Evolutionary conservation across 2,329 filamentous ascomycete genomes (phyloP), one percentile per base, ranked within the genome.

Genomic region (Gliomastix tumulicola): DNA sequence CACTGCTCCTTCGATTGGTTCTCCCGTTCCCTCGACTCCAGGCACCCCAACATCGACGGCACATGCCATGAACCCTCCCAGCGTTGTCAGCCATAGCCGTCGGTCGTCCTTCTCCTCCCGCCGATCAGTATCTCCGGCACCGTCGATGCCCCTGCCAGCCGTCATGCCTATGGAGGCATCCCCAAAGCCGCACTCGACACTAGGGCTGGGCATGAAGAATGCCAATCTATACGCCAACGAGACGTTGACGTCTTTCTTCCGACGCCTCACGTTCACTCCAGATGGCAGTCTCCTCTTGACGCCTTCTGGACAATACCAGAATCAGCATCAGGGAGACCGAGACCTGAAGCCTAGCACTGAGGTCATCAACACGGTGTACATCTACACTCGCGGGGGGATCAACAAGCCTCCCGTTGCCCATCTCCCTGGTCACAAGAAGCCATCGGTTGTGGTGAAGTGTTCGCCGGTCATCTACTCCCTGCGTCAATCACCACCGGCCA

Each of bases 381-480:
- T 98, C 37, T 98, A 98, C 60, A 96, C 90, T 0, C 75, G 92
- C 49, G 92, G 89, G 21, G 92, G 92, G 18, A 88, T 98, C 53
- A 97, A 96, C 64, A 96, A 94, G 57, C 88, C 92, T 2, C 92
- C 92, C 3, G 84, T 97, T 39, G 88, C 90, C 7, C 92, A 97
- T 60, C 72, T 98, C 7, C 92, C 92, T 0, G 92, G 92, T 3
- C 90, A 97, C 62, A 98, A 96, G 69, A 98, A 98, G 60, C 92
- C 92, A 0, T 97, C 92, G 0, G 87, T 98, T 10, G 92, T 89
- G 2, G 87, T 98, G 41, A 87, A 87, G 53, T 98, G 92, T 56
- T 98, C 90, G 12, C 92, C 92, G 1, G 64, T 94, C 18, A 82
- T 86, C 48, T 98, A 97, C 60, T 87, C 82, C 0, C 67, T 94